A percentile compares a stretch with the other conserved stretches of the same genome.
Conservation (phyloP, 257 asterid species). For the Nicotiana sylvestris region DNA sequence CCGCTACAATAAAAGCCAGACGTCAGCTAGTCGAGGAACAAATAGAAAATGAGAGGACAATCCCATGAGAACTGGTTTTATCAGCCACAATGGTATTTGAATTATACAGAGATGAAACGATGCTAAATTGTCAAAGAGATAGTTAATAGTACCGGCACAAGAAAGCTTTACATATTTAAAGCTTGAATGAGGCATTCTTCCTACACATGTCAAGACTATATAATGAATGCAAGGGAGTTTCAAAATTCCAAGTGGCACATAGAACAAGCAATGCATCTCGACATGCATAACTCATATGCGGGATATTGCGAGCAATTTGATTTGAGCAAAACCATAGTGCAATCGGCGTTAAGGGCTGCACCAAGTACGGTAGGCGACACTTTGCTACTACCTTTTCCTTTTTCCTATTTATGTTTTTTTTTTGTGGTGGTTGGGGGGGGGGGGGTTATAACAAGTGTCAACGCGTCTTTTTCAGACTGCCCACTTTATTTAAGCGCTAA, state of each 20-base stretch:
- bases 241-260: neutral
- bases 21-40: neutral
- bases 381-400: neutral
- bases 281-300: neutral
- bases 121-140: neutral
- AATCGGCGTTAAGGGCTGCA: neutral
- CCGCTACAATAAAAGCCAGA: slow-evolving; percentile 31
- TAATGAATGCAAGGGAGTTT: neutral
- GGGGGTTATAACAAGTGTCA: neutral
- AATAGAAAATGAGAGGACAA: neutral
- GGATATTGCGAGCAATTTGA: too few species aligned
- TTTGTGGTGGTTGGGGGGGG: neutral
- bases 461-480: neutral
- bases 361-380: neutral
- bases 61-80: neutral
- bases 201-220: neutral
- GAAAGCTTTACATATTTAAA: neutral
- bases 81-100: neutral
- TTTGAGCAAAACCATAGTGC: too few species aligned
- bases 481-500: neutral
- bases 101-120: neutral
- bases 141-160: neutral
- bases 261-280: neutral
- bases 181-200: neutral
- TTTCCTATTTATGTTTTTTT: too few species aligned